Percentiles rank a stretch among this genome's conserved stretches.
These are phyloP conservation scores for Acer campestre DNA, from an alignment of 345 rosid species.

Conservation along the genomic window DNA sequence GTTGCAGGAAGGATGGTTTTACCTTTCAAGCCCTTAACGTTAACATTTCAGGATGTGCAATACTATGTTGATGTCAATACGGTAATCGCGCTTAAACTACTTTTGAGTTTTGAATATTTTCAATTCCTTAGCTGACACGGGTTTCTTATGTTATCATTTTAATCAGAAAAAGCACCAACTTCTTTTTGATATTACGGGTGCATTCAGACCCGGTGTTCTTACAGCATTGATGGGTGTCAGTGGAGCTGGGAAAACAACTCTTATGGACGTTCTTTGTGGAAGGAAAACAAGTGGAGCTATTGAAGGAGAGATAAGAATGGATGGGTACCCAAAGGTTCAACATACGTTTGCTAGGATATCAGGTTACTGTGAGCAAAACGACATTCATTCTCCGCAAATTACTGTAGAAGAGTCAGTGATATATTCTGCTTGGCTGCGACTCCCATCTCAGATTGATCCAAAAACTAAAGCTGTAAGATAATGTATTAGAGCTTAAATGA, in stretches of 20 bases:
- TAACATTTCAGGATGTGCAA: constrained; percentile 40
- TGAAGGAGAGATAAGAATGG: constrained; percentile 47
- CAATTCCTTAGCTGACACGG: neutral
- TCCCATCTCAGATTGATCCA: constrained; percentile 36
- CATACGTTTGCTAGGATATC: constrained; percentile 50
- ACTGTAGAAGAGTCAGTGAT: constrained; percentile 49
- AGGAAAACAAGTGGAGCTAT: constrained; percentile 44
- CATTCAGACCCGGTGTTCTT: constrained; percentile 45
- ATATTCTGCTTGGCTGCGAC: constrained; percentile 52
- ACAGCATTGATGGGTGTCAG: constrained; percentile 56
- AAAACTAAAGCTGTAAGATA: constrained; percentile 37
- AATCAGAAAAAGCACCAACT: constrained; percentile 29
- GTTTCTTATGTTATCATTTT: neutral
- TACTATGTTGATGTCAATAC: constrained; percentile 41
- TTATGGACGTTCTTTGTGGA: constrained; percentile 52
- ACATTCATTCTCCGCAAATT: constrained; percentile 46
- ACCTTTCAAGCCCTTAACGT: constrained; percentile 45
- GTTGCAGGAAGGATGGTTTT: constrained; percentile 36
- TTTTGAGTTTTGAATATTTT: neutral
- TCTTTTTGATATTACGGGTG: constrained; percentile 20
- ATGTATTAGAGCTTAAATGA: neutral
- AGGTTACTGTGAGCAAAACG: constrained; percentile 51
- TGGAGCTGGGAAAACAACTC: constrained; percentile 61
- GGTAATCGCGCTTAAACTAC: constrained; percentile 27
- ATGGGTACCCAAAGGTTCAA: constrained; percentile 47